These are phyloP conservation scores for Kwoniella bestiolae DNA, from an alignment of 768 basidiomycete species.

Conservation along the genomic window DNA sequence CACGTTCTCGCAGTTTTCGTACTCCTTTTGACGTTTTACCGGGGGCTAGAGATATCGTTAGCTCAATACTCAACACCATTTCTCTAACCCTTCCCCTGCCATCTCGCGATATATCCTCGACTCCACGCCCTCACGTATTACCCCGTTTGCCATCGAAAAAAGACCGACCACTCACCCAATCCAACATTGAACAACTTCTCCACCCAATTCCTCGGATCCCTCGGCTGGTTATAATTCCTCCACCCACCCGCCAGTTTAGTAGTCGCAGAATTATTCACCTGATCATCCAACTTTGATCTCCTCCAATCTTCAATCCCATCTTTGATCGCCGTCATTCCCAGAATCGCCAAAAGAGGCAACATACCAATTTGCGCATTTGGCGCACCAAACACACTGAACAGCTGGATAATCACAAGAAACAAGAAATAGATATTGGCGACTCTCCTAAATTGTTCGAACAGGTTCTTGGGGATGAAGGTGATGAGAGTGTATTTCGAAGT, in stretches of 20 bases:
- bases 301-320: constrained; percentile 96
- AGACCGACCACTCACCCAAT: constrained; percentile 21
- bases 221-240: constrained; percentile 85
- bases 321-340: constrained; percentile 88
- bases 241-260: constrained; percentile 81
- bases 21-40: constrained; percentile 74
- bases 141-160: not conserved
- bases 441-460: constrained; percentile 94
- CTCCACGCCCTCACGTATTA: too few species aligned
- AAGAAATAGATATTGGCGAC: constrained; percentile 92
- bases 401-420: constrained; percentile 77
- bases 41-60: constrained; percentile 21
- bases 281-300: constrained; percentile 82
- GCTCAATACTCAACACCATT: too few species aligned
- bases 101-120: not conserved
- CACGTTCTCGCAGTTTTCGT: constrained; percentile 76
- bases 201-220: constrained; percentile 74
- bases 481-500: constrained; percentile 91
- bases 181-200: constrained; percentile 71
- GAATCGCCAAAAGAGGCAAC: constrained; percentile 83
- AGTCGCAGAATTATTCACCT: constrained; percentile 91
- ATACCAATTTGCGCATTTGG: constrained; percentile 78
- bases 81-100: not conserved
- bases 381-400: constrained; percentile 90
- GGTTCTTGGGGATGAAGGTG: constrained; percentile 90